A percentile compares a stretch with the other conserved stretches of the same genome.
Conservation (phyloP, 805 yeast species). For the Spathaspora sp. region DNA sequence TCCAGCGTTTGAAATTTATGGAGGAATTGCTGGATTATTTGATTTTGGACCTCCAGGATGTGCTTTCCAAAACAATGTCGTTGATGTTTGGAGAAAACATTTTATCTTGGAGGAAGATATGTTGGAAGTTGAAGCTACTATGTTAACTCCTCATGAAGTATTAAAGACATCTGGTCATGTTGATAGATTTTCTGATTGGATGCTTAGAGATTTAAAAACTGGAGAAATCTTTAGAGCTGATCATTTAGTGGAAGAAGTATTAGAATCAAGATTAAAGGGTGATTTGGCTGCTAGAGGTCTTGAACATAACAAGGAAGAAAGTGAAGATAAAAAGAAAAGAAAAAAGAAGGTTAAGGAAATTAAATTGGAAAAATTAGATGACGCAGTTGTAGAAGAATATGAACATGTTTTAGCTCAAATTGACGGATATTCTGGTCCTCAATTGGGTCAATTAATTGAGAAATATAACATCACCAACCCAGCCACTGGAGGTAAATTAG, state of each 20-base stretch:
- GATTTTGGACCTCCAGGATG: constrained; percentile 99
- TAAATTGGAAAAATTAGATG: constrained; percentile 82
- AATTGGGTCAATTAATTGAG: constrained; percentile 83
- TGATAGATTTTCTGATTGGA: constrained; percentile 98
- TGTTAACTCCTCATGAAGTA: constrained; percentile 97
- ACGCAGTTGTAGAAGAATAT: constrained; percentile 72
- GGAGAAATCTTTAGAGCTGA: constrained; percentile 99
- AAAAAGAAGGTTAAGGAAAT: constrained; percentile 94
- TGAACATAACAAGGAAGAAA: constrained; percentile 47
- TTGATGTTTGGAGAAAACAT: constrained; percentile 97
- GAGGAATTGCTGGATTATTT: constrained; percentile 96
- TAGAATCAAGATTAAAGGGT: constrained; percentile 94
- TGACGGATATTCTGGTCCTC: constrained; percentile 91
- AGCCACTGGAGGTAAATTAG: constrained; percentile 78
- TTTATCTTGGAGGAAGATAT: constrained; percentile 96
- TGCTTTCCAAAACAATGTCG: constrained; percentile 92
- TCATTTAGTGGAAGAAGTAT: constrained; percentile 95
- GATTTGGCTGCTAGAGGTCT: constrained; percentile 95
- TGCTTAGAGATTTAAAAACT: constrained; percentile 92
- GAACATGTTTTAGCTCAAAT: constrained; percentile 86
- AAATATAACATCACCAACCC: constrained; percentile 89
- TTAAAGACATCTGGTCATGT: constrained; percentile 99
- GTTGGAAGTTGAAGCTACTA: constrained; percentile 97
- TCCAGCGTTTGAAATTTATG: constrained; percentile 95
- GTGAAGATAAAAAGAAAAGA: constrained; percentile 64